Conservation (phyloP, 1,284 basidiomycete genomes). For the Ganoderma meredithae region DNA sequence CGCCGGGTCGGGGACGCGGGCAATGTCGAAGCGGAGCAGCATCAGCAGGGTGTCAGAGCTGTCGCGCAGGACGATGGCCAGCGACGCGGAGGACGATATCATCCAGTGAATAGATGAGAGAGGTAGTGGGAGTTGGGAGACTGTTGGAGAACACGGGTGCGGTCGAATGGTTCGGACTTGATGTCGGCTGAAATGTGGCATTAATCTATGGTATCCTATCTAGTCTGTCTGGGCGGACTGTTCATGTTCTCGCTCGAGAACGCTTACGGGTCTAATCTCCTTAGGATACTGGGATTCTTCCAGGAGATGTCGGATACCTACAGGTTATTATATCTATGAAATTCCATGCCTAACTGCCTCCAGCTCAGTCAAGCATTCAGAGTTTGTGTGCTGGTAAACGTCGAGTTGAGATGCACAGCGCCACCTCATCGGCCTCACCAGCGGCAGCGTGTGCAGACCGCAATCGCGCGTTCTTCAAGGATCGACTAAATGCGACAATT, state of each 20-base stretch:
- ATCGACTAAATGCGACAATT: neutral
- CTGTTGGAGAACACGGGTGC: too few relatives aligned
- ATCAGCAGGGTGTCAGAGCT: slow-evolving; percentile 61
- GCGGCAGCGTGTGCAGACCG: neutral
- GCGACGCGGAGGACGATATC: slow-evolving; percentile 81
- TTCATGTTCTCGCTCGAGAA: neutral
- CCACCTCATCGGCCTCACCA: neutral
- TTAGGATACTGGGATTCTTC: slow-evolving; percentile 5
- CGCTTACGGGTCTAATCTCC: neutral
- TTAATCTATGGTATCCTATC: slow-evolving; percentile 4
- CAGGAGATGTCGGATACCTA: slow-evolving; percentile 4
- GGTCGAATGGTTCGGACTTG: neutral
- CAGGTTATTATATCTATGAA: slow-evolving; percentile 8
- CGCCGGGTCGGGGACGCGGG: slow-evolving; percentile 38
- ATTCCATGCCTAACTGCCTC: neutral
- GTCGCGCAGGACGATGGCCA: slow-evolving; percentile 78
- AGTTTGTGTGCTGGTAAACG: too few relatives aligned
- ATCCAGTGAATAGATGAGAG: slow-evolving; percentile 40
- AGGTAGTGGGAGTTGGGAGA: neutral
- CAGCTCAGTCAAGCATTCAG: too few relatives aligned
- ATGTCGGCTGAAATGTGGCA: neutral
- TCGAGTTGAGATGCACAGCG: neutral
- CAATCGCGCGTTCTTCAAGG: neutral
- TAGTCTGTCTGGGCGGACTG: slow-evolving; percentile 10
- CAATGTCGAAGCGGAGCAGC: slow-evolving; percentile 45